Evolutionary conservation across 257 asterid genomes (phyloP), one percentile per base, ranked within the genome.

Genomic region (Orobanche coerulescens): DNA sequence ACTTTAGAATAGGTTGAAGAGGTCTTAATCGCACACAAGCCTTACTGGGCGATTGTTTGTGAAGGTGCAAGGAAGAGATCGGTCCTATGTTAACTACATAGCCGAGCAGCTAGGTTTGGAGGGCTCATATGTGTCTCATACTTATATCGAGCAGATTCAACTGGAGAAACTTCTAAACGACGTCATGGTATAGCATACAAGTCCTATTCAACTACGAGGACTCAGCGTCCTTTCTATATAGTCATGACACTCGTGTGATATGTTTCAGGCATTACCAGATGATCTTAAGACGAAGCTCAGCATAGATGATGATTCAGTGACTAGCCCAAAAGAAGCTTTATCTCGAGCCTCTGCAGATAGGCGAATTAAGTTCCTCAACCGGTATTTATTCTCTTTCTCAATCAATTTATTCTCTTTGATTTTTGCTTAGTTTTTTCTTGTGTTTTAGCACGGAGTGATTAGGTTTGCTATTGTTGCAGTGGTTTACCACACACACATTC

Each of bases 261-360:
- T 10, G 64, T 46, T 25, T 34, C 81, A 93, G 98, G 78, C 98
- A 43, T 76, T 93, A 65, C 98, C 98, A 59, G 97, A 76, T 73
- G 97, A 93, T 71, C 77, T 93, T 75, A 93, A 81, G 87, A 79
- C 95, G 25, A 84, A 93, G 82, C 93, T 93, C 58, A 89, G 95
- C 82, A 84, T 93, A 69, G 98, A 93, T 70, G 95, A 93, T 79
- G 95, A 80, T 13, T 9, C 79, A 70, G 93, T 64, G 77, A 79
- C 89, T 43, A 92, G 98, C 79, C 97, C 98, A 47, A 89, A 90
- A 86, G 98, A 93, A 84, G 98, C 98, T 62, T 71, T 92, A 39
- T 86, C 95, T 57, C 83, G 93, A 67, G 98, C 98, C 74, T 93
- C 98, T 8, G 75, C 95, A 44, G 97, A 93, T 70, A 82, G 98